A percentile compares a stretch with the other conserved stretches of the same genome.
These are phyloP conservation scores for Fusarium pininemorale DNA, from an alignment of 2,329 filamentous ascomycete species.

Conservation along the genomic window DNA sequence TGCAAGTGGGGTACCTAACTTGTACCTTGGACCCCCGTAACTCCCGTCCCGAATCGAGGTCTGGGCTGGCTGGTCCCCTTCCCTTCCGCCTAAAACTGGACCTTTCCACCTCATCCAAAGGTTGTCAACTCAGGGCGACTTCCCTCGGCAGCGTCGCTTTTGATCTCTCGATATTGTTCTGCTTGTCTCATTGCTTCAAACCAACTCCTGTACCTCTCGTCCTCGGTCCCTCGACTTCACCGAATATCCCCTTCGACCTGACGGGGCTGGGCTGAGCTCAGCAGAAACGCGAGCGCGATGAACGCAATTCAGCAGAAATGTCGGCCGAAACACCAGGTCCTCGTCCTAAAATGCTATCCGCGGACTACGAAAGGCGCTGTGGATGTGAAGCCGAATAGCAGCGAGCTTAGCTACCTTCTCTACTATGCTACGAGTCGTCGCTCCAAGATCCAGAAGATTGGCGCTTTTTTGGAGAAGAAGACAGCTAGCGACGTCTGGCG, in stretches of 20 bases:
- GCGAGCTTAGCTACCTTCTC: slow-evolving; percentile 94
- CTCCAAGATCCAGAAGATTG: slow-evolving; percentile 96
- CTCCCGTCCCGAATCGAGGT: slow-evolving; percentile 14
- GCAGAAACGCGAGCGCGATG: slow-evolving; percentile 54
- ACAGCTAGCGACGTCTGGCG: slow-evolving; percentile 92
- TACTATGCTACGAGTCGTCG: slow-evolving; percentile 96
- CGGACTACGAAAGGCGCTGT: slow-evolving; percentile 89
- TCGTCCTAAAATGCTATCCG: slow-evolving; percentile 96
- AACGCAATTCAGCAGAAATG: slow-evolving; percentile 73
- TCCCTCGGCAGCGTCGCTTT: slow-evolving; percentile 26
- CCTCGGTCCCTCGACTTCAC: not conserved
- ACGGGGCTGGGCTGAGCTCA: slow-evolving; percentile 35
- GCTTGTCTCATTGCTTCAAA: slow-evolving; percentile 2
- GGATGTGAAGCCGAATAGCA: slow-evolving; percentile 94
- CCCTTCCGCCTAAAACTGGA: slow-evolving; percentile 24
- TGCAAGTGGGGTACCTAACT: slow-evolving; percentile 19
- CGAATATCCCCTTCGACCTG: not conserved
- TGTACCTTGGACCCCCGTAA: slow-evolving; percentile 29
- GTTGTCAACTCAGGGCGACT: slow-evolving; percentile 23
- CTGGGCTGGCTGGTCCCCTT: slow-evolving; percentile 8
- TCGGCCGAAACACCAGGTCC: slow-evolving; percentile 95
- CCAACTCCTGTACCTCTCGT: not conserved
- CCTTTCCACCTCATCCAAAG: slow-evolving; percentile 24
- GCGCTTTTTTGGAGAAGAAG: slow-evolving; percentile 92
- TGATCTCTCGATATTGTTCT: not conserved